Evolutionary conservation across 768 basidiomycete species (phyloP).

Genomic region (Leccinum pellstonianum): DNA sequence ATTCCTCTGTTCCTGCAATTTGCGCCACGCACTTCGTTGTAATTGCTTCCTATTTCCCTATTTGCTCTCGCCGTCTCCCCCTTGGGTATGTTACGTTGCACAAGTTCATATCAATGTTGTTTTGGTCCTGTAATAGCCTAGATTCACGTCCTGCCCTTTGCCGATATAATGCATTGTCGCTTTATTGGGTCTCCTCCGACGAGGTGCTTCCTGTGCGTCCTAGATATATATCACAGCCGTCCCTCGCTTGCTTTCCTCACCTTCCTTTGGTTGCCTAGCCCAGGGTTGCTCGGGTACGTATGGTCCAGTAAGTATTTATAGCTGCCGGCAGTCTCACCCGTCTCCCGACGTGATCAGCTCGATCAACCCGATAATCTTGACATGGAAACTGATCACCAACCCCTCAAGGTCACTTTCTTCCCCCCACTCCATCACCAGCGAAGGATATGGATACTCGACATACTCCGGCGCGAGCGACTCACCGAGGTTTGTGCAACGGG

Average conservation of each 20-base stretch:
- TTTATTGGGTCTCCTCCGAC: constrained; percentile 25
- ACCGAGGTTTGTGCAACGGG: constrained; percentile 41
- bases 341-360: constrained; percentile 5
- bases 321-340: neutral
- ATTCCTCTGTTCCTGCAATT: constrained; percentile 1
- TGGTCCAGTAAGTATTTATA: neutral
- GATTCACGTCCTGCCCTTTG: constrained; percentile 1
- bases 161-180: constrained; percentile 1
- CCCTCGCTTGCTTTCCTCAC: neutral
- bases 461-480: constrained; percentile 55
- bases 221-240: constrained; percentile 4
- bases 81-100: neutral
- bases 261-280: neutral
- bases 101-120: constrained; percentile 11
- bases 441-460: constrained; percentile 67
- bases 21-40: neutral
- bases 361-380: constrained; percentile 1
- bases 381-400: constrained; percentile 20
- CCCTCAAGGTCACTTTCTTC: constrained; percentile 57
- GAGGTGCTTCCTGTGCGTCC: constrained; percentile 11
- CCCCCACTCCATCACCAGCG: constrained; percentile 69
- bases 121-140: constrained; percentile 16
- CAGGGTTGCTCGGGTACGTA: neutral
- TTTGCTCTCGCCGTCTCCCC: neutral
- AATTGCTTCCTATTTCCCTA: constrained; percentile 10